A percentile compares a stretch with the other conserved stretches of the same genome.
These are phyloP conservation scores for Fusarium xylarioides DNA, from an alignment of 2,329 filamentous ascomycete genomes.

Conservation along the genomic window DNA sequence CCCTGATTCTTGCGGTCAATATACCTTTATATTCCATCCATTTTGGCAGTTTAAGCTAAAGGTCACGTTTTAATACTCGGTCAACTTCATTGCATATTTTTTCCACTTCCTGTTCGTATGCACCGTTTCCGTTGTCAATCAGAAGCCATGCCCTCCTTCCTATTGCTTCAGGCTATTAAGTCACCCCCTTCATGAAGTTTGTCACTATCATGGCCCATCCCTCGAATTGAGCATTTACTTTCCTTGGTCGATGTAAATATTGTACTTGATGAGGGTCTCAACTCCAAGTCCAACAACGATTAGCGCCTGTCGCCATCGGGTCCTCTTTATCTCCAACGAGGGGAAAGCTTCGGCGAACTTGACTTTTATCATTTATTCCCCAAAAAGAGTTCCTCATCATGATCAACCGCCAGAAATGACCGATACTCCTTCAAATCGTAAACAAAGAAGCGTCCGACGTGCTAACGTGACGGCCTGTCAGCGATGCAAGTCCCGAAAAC, in stretches of 20 bases:
- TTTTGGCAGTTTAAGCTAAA: no score
- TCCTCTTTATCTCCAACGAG: background rate
- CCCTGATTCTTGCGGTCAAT: no score
- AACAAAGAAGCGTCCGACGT: constrained; percentile 23
- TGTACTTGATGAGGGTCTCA: background rate
- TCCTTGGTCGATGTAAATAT: background rate
- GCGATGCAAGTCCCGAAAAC: constrained; percentile 32
- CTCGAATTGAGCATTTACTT: background rate
- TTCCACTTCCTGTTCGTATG: no score
- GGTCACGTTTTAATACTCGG: no score
- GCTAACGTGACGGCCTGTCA: constrained; percentile 37
- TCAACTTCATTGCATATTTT: no score
- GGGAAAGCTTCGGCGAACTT: background rate
- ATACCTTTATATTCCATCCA: no score
- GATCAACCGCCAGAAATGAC: background rate
- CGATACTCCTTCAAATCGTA: background rate
- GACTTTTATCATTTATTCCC: background rate
- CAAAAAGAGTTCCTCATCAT: background rate
- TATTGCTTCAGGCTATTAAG: no score
- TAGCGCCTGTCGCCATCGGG: constrained; percentile 1
- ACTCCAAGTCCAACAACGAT: background rate
- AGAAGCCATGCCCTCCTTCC: no score
- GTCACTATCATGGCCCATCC: background rate
- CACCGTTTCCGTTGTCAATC: no score
- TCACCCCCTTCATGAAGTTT: no score